Evolutionary conservation across 345 rosid species (phyloP), one percentile per base, ranked within the genome.

Genomic region (Hypericum androsaemum): DNA sequence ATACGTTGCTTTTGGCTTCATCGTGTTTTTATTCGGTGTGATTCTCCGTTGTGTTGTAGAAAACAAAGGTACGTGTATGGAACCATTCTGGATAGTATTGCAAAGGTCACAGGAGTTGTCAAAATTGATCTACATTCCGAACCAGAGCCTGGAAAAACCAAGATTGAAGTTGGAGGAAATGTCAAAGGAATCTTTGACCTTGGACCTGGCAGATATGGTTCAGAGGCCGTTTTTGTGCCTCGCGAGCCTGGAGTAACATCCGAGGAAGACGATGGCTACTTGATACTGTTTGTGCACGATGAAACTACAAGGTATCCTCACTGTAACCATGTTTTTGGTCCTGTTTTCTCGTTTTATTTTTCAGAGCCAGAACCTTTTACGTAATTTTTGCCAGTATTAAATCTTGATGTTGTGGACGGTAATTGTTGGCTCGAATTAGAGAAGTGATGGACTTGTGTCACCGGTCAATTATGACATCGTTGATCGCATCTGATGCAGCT

Each of bases 61-160:
- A 87, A 90, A 67, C 96, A 87, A 63, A 77, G 98, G 72, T 90
- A 80, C 22, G 89, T 90, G 11, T 90, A 90, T 49, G 98, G 95
- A 54, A 77, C 94, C 70, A 75, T 51, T 74, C 75, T 92, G 73
- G 95, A 79, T 63, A 77, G 80, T 77, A 78, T 87, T 47, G 89
- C 78, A 12, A 83, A 77, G 79, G 86, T 92, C 13, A 77, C 69
- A 10, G 95, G 95, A 35, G 55, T 87, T 59, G 74, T 80, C 69
- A 92, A 92, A 70, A 80, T 87, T 57, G 96, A 92, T 76, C 89
- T 88, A 55, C 88, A 77, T 50, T 77, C 62, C 36, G 95, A 92
- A 60, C 84, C 92, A 41, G 89, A 81, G 75, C 55, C 63, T 41
- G 89, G 77, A 35, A 87, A 81, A 65, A 52, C 15, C 28, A 68